A percentile compares a stretch with the other conserved stretches of the same genome.
These are phyloP conservation scores for Sclerotinia subarctica DNA, from an alignment of 2,329 filamentous ascomycete genomes.

Conservation along the genomic window DNA sequence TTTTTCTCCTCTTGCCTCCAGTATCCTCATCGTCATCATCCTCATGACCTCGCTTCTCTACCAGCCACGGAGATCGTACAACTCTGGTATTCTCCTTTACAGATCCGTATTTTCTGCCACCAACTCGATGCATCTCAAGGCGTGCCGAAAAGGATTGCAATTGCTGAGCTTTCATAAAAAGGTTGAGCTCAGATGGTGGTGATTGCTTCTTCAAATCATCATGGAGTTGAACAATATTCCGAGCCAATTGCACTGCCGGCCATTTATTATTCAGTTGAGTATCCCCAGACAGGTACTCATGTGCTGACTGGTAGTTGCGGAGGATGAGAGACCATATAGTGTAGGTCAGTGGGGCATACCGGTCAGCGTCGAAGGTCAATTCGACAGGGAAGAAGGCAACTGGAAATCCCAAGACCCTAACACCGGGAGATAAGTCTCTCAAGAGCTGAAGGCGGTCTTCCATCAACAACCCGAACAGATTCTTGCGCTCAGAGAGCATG, in stretches of 20 bases:
- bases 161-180: neutral
- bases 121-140: neutral
- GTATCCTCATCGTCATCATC: neutral
- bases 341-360: neutral
- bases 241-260: neutral
- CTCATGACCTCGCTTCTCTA: neutral
- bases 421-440: neutral
- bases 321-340: neutral
- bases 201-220: neutral
- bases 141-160: slow-evolving; percentile 1
- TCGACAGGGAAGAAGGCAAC: neutral
- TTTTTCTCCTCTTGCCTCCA: neutral
- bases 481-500: neutral
- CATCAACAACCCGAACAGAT: neutral
- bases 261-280: neutral
- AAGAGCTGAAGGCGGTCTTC: neutral
- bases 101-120: neutral
- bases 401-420: neutral
- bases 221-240: neutral
- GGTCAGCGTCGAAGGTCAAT: neutral
- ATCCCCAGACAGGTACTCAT: neutral
- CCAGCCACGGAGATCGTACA: neutral
- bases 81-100: neutral
- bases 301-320: neutral
- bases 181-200: neutral